These are phyloP conservation scores for Erodium texanum DNA, from an alignment of 441 rosid genomes.

Conservation along the genomic window DNA sequence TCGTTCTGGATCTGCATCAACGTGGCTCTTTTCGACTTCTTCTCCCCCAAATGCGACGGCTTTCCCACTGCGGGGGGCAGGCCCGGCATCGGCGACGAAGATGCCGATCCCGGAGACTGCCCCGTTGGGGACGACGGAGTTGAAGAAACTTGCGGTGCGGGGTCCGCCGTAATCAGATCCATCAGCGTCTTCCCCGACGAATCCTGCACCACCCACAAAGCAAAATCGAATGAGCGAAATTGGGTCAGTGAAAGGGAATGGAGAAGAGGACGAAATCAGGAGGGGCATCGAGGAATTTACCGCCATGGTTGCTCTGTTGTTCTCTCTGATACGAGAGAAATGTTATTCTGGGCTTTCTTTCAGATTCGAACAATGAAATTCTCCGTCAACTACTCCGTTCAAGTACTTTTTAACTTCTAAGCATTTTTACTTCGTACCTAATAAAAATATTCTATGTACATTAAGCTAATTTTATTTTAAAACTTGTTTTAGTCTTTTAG, in stretches of 20 bases:
- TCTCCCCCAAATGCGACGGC: slow-evolving; percentile 49
- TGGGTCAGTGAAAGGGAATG: neutral
- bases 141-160: slow-evolving; percentile 7
- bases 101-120: slow-evolving; percentile 16
- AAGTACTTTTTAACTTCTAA: too few species aligned
- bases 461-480: too few species aligned
- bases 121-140: slow-evolving; percentile 41
- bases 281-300: slow-evolving; percentile 2
- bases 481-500: too few species aligned
- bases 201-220: slow-evolving; percentile 35
- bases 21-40: slow-evolving; percentile 69
- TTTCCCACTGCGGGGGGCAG: slow-evolving; percentile 11
- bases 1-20: slow-evolving; percentile 90
- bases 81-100: too few species aligned
- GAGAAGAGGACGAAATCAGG: slow-evolving; percentile 1
- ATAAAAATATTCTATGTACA: too few species aligned
- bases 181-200: slow-evolving; percentile 84
- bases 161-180: slow-evolving; percentile 96
- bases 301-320: slow-evolving; percentile 14
- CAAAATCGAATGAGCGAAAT: neutral
- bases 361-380: too few species aligned
- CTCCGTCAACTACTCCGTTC: too few species aligned
- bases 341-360: neutral
- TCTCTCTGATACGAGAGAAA: neutral
- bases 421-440: too few species aligned